Evolutionary conservation across 2,329 filamentous ascomycete genomes (phyloP).

Genomic region (Aurifilum marmelostoma): DNA sequence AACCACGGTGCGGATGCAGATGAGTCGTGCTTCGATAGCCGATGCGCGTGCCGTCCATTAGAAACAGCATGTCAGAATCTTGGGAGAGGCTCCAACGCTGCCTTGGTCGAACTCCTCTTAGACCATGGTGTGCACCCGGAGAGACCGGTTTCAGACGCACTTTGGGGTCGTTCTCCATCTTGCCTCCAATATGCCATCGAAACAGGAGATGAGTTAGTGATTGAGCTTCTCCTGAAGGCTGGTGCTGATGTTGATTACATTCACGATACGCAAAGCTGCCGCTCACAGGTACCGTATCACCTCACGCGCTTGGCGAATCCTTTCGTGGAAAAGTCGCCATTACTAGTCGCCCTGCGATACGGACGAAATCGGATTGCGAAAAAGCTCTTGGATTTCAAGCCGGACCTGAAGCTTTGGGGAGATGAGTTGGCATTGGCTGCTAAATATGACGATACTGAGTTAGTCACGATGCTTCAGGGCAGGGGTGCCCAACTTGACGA

Average conservation of each 20-base stretch:
- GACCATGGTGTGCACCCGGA: neutral
- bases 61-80: neutral
- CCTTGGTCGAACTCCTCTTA: neutral
- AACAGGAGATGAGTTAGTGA: accelerated
- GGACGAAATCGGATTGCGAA: neutral
- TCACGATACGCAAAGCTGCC: too few species aligned
- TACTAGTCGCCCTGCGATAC: neutral
- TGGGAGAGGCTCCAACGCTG: neutral
- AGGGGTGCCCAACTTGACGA: neutral
- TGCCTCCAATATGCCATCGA: neutral
- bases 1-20: neutral
- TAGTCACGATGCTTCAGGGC: neutral
- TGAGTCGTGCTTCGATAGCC: neutral
- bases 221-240: neutral
- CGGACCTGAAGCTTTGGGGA: neutral
- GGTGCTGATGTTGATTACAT: neutral
- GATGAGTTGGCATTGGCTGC: neutral
- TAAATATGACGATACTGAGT: neutral
- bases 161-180: neutral
- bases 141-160: neutral
- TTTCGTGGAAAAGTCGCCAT: neutral
- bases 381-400: neutral
- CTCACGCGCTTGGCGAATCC: too few species aligned
- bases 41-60: neutral
- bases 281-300: too few species aligned